A percentile compares a stretch with the other conserved stretches of the same genome.
Evolutionary conservation across 306 rosid genomes (phyloP).

Genomic region (Astragalus glycyphyllos): DNA sequence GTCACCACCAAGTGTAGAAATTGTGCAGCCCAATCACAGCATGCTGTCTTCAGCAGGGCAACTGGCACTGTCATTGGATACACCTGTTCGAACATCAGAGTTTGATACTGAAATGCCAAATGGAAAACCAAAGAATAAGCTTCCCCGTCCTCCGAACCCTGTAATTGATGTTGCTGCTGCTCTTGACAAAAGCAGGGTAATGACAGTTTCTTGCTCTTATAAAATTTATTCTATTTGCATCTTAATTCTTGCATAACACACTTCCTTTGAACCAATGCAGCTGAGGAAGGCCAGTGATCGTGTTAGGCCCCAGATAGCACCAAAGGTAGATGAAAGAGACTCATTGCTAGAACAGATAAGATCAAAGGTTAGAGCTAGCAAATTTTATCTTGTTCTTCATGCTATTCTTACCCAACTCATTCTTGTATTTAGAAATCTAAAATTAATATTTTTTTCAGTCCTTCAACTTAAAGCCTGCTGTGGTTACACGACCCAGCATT

Average conservation of each 20-base stretch:
- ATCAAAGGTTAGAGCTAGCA: constrained; percentile 69
- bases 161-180: constrained; percentile 78
- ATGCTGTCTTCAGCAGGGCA: constrained; percentile 52
- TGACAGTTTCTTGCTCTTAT: constrained; percentile 35
- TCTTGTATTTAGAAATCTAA: constrained; percentile 14
- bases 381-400: constrained; percentile 29
- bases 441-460: constrained; percentile 56
- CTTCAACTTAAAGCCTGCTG: constrained; percentile 90
- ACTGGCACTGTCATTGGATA: constrained; percentile 49
- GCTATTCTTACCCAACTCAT: constrained; percentile 16
- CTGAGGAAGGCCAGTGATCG: constrained; percentile 86
- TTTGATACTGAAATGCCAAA: constrained; percentile 53
- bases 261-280: constrained; percentile 58
- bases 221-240: constrained; percentile 34
- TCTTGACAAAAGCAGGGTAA: constrained; percentile 93
- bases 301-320: constrained; percentile 66
- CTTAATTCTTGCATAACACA: constrained; percentile 38
- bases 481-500: constrained; percentile 60
- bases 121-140: constrained; percentile 62
- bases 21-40: constrained; percentile 51
- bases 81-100: constrained; percentile 42
- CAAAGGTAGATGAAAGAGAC: constrained; percentile 82
- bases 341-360: constrained; percentile 82
- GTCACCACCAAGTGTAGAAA: constrained; percentile 47
- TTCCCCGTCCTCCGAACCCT: constrained; percentile 76